Conservation (phyloP, 306 rosid genomes). For the Purshia tridentata region DNA sequence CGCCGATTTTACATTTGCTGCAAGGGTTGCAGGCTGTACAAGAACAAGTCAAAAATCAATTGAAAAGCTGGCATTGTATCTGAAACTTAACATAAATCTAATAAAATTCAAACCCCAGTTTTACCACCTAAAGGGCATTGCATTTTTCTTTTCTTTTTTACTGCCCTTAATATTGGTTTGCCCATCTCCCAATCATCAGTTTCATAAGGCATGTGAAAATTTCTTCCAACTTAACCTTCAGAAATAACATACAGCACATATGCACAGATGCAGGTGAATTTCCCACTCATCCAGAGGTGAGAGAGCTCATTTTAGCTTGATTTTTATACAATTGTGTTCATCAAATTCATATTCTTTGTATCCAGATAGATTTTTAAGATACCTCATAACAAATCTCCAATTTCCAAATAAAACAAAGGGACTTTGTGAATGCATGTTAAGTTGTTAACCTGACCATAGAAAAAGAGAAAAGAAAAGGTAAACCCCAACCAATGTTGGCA, state of each 20-base stretch:
- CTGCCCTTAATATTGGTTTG: not conserved
- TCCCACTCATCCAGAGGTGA: constrained; percentile 1
- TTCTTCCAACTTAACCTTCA: not conserved
- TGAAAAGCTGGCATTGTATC: constrained; percentile 2
- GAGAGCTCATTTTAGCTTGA: not conserved
- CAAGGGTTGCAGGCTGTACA: constrained; percentile 80
- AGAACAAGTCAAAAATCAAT: constrained; percentile 24
- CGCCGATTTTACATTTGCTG: constrained; percentile 79
- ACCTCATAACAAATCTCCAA: constrained; percentile 1
- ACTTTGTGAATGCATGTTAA: not conserved
- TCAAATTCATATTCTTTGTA: not conserved
- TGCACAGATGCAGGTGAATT: not conserved
- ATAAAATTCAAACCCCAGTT: constrained; percentile 1
- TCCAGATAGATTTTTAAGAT: not conserved
- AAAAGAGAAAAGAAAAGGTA: not conserved
- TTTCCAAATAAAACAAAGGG: not conserved
- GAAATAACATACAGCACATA: not conserved
- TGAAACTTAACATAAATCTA: constrained; percentile 3
- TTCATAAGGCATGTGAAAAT: not conserved
- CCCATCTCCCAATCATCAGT: not conserved
- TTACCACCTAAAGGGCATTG: not conserved
- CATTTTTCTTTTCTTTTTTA: not conserved
- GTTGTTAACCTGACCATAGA: not conserved
- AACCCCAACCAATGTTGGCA: not conserved
- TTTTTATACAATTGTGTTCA: not conserved